A percentile compares a stretch with the other conserved stretches of the same genome.
phyloP scores from a whole-genome alignment of 768 basidiomycete species.

The Mycena leptocephala region DNA sequence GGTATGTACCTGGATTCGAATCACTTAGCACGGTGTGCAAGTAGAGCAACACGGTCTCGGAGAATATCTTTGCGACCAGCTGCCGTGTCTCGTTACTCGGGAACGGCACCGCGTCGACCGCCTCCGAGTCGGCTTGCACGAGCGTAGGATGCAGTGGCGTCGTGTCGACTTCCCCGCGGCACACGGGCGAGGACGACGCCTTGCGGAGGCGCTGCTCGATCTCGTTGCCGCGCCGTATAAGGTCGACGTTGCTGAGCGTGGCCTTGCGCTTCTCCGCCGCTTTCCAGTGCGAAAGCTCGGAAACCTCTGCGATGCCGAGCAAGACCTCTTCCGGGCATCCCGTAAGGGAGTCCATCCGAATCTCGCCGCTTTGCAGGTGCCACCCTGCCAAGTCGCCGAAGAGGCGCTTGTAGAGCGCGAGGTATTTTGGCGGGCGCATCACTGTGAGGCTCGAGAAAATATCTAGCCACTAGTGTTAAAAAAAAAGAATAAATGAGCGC shows the following conservation, averaged over 20 bases:
- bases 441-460: slow-evolving; percentile 79
- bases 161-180: slow-evolving; percentile 51
- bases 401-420: slow-evolving; percentile 77
- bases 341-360: slow-evolving; percentile 78
- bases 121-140: slow-evolving; percentile 47
- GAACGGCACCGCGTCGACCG: slow-evolving; percentile 42
- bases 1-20: slow-evolving; percentile 74
- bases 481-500: not conserved
- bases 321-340: slow-evolving; percentile 88
- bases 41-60: slow-evolving; percentile 77
- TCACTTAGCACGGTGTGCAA: slow-evolving; percentile 82
- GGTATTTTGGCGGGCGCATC: slow-evolving; percentile 75
- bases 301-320: slow-evolving; percentile 82
- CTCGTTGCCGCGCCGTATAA: slow-evolving; percentile 79
- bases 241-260: slow-evolving; percentile 80
- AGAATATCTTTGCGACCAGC: slow-evolving; percentile 71
- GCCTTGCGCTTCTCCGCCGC: slow-evolving; percentile 73
- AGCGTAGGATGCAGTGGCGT: slow-evolving; percentile 61
- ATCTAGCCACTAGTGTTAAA: slow-evolving; percentile 78
- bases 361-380: slow-evolving; percentile 59
- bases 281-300: slow-evolving; percentile 86
- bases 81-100: slow-evolving; percentile 64
- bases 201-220: slow-evolving; percentile 79
- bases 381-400: slow-evolving; percentile 66
- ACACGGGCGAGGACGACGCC: slow-evolving; percentile 51